phyloP scores from a whole-genome alignment of 345 rosid species.

The Populus deltoides region DNA sequence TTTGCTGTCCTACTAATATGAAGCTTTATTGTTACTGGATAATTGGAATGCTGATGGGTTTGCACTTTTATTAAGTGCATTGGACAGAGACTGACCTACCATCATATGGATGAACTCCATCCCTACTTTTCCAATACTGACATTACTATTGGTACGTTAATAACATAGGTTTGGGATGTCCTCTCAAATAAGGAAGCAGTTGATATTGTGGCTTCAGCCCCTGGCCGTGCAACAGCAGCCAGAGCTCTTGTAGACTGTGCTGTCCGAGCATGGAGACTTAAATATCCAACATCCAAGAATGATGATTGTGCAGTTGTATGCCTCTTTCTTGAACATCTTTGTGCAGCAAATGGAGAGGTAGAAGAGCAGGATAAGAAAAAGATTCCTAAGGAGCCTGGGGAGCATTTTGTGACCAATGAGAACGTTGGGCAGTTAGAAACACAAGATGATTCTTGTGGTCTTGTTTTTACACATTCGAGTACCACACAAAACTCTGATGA shows the following conservation, averaged over 20 bases:
- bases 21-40: background rate
- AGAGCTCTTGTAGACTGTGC: conserved; percentile 92
- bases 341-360: conserved; percentile 21
- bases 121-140: background rate
- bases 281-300: conserved; percentile 90
- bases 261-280: conserved; percentile 87
- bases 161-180: conserved; percentile 85
- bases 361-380: conserved; percentile 16
- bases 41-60: background rate
- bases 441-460: conserved; percentile 13
- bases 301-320: conserved; percentile 94
- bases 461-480: conserved; percentile 20
- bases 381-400: conserved; percentile 17
- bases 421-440: conserved; percentile 6
- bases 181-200: conserved; percentile 90
- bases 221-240: conserved; percentile 71
- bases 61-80: background rate
- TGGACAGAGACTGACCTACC: background rate
- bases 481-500: conserved; percentile 43
- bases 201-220: conserved; percentile 83
- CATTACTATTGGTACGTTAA: background rate
- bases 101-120: background rate
- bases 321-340: conserved; percentile 64
- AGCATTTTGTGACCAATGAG: conserved; percentile 14
- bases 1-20: background rate